Evolutionary conservation across 768 basidiomycete species (phyloP), one percentile per base, ranked within the genome.

Genomic region (Russula foetens): DNA sequence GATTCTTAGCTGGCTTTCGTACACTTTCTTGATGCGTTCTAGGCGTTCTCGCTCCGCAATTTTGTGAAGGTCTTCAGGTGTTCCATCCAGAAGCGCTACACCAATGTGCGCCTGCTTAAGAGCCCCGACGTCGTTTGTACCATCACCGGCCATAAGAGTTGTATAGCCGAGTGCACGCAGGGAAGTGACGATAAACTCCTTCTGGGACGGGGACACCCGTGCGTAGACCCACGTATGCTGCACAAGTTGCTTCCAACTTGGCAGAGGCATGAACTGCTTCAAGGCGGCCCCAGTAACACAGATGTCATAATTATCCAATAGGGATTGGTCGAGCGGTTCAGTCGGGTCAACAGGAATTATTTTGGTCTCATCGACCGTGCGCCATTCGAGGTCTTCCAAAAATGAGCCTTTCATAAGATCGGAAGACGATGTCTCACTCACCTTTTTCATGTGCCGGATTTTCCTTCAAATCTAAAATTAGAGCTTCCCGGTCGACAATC

Each of bases 161-260:
- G 80, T 81, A 70, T 92, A 99, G 24, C 96, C 96, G 26, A 97
- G 83, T 2, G 79, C 78, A 71, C 94, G 94, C 55, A 98, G 78
- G 7, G 88, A 88, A 0, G 93, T 92, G 49, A 99, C 81, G 73
- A 99, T 98, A 72, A 82, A 83, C 72, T 99, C 97, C 75, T 99
- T 99, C 71, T 98, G 97, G 0, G 82, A 75, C 2, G 97, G 97
- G 12, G 96, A 96, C 17, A 98, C 96, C 33, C 96, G 92, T 26
- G 97, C 97, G 66, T 99, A 99, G 52, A 99, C 96, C 92, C 93
- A 98, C 1, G 93, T 93, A 69, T 97, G 86, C 67, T 94, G 91
- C 2, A 97, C 89, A 48, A 99, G 86, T 61, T 82, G 77, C 53
- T 81, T 81, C 88, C 88, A 93, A n/a, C 79, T 76, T 7, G 86